These are phyloP conservation scores for Thuidium tamariscinum DNA, from an alignment of 225 moss, liverwort and hornwort genomes.

Conservation along the genomic window DNA sequence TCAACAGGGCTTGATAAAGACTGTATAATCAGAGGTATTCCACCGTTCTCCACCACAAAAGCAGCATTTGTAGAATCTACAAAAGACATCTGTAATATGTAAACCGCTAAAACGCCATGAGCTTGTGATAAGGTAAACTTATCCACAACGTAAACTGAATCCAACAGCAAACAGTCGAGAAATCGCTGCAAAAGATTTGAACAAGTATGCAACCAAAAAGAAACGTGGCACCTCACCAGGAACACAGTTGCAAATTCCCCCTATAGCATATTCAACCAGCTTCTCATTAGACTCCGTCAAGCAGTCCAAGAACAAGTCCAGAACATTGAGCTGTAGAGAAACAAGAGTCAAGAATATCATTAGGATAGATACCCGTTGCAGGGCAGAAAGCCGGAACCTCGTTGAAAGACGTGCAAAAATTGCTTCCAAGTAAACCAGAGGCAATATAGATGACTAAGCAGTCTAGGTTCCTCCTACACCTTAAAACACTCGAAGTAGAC, in stretches of 20 bases:
- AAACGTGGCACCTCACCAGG: conserved; percentile 30
- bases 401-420: not conserved
- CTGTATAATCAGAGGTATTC: conserved; percentile 62
- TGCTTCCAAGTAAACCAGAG: not conserved
- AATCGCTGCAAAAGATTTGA: not conserved
- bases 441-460: not conserved
- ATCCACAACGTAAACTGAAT: not conserved
- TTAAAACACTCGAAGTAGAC: not conserved
- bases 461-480: not conserved
- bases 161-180: not conserved
- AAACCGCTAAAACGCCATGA: not conserved
- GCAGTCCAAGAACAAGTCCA: conserved; percentile 90
- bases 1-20: conserved; percentile 77
- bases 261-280: conserved; percentile 70
- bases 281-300: conserved; percentile 85
- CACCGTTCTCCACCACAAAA: conserved; percentile 63
- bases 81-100: not conserved
- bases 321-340: conserved; percentile 58
- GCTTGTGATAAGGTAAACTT: not conserved
- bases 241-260: conserved; percentile 75
- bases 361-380: not conserved
- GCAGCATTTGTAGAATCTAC: conserved; percentile 65
- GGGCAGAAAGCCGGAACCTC: not conserved
- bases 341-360: not conserved
- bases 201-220: not conserved